A percentile compares a stretch with the other conserved stretches of the same genome.
phyloP scores from a whole-genome alignment of 306 rosid species.

The Prunus persica region Prunus_persica_NCBIv2 NC_034012.1:1030001-1030500 shows the following conservation, averaged over 20 bases:
- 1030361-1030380: conserved; percentile 88
- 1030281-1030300: conserved; percentile 94
- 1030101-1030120: conserved; percentile 15
- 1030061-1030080: background rate
- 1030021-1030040: background rate
- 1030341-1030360: conserved; percentile 65
- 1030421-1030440: conserved; percentile 8
- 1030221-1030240: conserved; percentile 81
- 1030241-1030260: conserved; percentile 90
- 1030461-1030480: conserved; percentile 17
- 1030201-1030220: conserved; percentile 60
- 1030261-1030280: conserved; percentile 93
- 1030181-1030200: conserved; percentile 61
- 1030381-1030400: conserved; percentile 93
- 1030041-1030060: background rate
- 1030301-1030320: conserved; percentile 76
- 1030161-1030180: conserved; percentile 66
- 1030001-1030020: background rate
- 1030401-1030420: conserved; percentile 13
- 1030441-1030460: conserved; percentile 31
- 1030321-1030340: conserved; percentile 58
- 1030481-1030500: conserved; percentile 36
- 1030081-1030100: conserved; percentile 19
- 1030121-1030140: conserved; percentile 4
- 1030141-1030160: conserved; percentile 78